Evolutionary conservation across 2,329 filamentous ascomycete genomes (phyloP), one percentile per base, ranked within the genome.

Genomic region (Cladosporium sp.): DNA sequence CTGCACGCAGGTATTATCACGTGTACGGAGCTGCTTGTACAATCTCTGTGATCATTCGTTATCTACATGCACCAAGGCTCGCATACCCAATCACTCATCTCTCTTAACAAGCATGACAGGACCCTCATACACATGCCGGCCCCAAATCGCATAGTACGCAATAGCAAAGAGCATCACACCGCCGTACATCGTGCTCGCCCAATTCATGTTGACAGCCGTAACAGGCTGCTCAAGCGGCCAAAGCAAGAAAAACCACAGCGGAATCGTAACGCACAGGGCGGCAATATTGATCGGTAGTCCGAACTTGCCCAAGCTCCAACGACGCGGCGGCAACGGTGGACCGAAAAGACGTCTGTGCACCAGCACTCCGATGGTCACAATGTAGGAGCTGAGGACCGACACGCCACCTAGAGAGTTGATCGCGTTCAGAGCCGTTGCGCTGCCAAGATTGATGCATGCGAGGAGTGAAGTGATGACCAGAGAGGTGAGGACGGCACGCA

Each of bases 241-340:
- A 20, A 66, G 63, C 45, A 59, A 60, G 45, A 69, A 68, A 42
- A 68, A 64, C 58, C 63, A 65, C 8, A 69, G 59, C 15, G 66
- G 63, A 5, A 52, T 51, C 19, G 37, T 17, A 25, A 59, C 38
- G 19, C 47, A 52, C 3, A 59, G 38, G n/a, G 56, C 47, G 25
- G 40, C 45, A 39, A 61, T 61, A 25, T 67, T 68, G 54, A 66
- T 51, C 3, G 55, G 5, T 6, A 67, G 59, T 5, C 66, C 66
- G 14, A 59, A 63, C n/a, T 61, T 59, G 3, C 64, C 65, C 37
- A 63, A 38, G 22, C 52, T 60, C 61, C 61, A 63, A 11, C 58
- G 52, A 8, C 56, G 43, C 14, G 56, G 51, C 17, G 61, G 61
- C 8, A 63, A 36, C 5, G 61, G 56, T 19, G 49, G 30, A 5